These are phyloP conservation scores for Eimeria sp. DNA, from an alignment of 169 alveolate species.

Conservation along the genomic window DNA sequence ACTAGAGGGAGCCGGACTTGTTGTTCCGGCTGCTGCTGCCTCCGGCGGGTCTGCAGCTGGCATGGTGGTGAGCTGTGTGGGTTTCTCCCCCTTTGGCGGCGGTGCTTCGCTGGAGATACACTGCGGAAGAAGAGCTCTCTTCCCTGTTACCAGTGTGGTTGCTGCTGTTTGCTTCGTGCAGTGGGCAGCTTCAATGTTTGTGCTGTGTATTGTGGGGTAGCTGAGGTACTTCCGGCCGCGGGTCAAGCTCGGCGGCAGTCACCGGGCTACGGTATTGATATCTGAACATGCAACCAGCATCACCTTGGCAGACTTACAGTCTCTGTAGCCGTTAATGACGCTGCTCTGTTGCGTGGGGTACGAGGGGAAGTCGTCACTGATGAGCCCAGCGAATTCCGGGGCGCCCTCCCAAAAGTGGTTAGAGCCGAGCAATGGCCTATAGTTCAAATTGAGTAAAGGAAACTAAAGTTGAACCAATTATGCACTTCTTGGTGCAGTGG, in stretches of 20 bases:
- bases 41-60: conserved; percentile 19
- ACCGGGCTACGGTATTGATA: neutral
- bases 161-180: neutral
- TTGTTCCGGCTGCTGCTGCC: conserved; percentile 11
- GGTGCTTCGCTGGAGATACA: neutral
- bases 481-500: conserved; percentile 9
- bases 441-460: conserved; percentile 10
- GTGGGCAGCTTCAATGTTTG: conserved; percentile 23
- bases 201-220: neutral
- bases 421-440: neutral
- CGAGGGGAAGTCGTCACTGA: conserved; percentile 15
- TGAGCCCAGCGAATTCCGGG: neutral
- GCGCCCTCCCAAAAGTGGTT: neutral
- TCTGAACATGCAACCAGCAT: conserved; percentile 3
- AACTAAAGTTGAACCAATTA: neutral
- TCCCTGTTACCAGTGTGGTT: neutral
- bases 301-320: neutral
- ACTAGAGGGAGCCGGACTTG: neutral
- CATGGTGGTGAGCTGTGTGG: neutral
- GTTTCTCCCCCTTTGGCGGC: neutral
- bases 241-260: neutral
- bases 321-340: neutral
- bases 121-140: neutral
- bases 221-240: neutral
- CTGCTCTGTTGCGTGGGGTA: neutral